Conservation (phyloP, 371 early-diverging fungal species). For the Batkoa obscura region DNA sequence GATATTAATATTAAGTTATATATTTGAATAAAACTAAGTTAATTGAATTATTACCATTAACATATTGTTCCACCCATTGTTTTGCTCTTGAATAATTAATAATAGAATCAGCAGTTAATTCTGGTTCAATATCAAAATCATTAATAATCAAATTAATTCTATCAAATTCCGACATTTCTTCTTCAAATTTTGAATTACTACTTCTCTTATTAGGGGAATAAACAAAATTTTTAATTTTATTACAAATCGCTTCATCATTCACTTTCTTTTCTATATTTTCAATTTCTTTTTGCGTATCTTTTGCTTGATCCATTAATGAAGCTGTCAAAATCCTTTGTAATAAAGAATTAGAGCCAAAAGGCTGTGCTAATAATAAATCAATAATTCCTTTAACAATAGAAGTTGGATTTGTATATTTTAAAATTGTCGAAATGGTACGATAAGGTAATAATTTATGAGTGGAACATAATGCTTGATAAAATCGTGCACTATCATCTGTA, state of each 20-base stretch:
- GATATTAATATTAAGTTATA: too few species aligned
- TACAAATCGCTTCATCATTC: slow-evolving; percentile 23
- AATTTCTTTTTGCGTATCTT: slow-evolving; percentile 27
- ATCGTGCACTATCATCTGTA: slow-evolving; percentile 31
- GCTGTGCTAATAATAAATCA: slow-evolving; percentile 41
- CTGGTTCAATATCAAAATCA: neutral
- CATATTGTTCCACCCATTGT: slow-evolving; percentile 5
- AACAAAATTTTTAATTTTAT: slow-evolving; percentile 31
- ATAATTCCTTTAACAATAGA: slow-evolving; percentile 35
- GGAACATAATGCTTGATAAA: slow-evolving; percentile 28
- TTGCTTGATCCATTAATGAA: slow-evolving; percentile 26
- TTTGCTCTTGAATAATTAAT: neutral
- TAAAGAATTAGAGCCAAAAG: slow-evolving; percentile 35
- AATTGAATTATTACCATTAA: slow-evolving; percentile 7
- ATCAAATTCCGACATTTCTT: slow-evolving; percentile 6
- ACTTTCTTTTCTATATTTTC: slow-evolving; percentile 21
- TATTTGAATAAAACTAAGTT: too few species aligned
- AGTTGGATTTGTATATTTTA: slow-evolving; percentile 40
- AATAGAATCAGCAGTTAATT: slow-evolving; percentile 7
- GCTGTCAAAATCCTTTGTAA: slow-evolving; percentile 35
- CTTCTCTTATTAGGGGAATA: slow-evolving; percentile 15
- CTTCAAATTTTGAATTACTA: slow-evolving; percentile 5
- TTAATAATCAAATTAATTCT: slow-evolving; percentile 11
- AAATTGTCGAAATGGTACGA: slow-evolving; percentile 25
- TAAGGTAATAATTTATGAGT: slow-evolving; percentile 39